Evolutionary conservation across 164 flowering plant species (phyloP), one percentile per base, ranked within the genome.

Genomic region (Kalanchoe fedtschenkoi): DNA sequence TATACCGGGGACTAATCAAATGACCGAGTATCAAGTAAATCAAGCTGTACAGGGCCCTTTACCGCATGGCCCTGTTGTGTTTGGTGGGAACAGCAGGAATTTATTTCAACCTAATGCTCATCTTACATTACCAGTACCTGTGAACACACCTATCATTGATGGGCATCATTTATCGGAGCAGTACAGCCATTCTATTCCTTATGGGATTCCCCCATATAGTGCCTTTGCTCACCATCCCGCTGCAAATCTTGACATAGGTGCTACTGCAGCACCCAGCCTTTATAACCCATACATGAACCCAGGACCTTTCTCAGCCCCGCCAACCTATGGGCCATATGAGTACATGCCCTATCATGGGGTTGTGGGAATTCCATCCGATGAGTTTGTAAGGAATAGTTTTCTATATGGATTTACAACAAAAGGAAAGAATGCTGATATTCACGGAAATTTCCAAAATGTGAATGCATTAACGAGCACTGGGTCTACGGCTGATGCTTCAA

Each of bases 361-460:
- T 11, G 21, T 58, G 71, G 83, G 81, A 61, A 69, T 72, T 70
- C 62, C 75, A 58, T 21, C 72, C 9, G 78, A 74, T 73, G 84
- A 77, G 29, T 80, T 75, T 69, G 86, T 72, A 54, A 74, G 85
- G 62, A 72, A 68, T 54, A 65, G 62, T 62, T 76, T 75, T 60
- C 71, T 79, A 58, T 67, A 80, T 65, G 90, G 86, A 71, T 74
- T 68, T 69, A 64, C 58, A 16, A 66, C 87, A 73, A 92, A 89
- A 77, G 80, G 89, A 70, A 88, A 89, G 66, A 79, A 69, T 64
- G 74, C 79, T 38, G 92, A 85, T 69, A 26, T 71, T 51, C 75
- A 74, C 9, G 76, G 72, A 47, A 69, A 69, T 70, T 56, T 58
- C 62, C 83, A 73, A 15, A 60, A 69, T 66, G 68, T 64, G 54